Base-by-base conservation (phyloP, 768 basidiomycete genomes). In the Suillus sp. region DNA sequence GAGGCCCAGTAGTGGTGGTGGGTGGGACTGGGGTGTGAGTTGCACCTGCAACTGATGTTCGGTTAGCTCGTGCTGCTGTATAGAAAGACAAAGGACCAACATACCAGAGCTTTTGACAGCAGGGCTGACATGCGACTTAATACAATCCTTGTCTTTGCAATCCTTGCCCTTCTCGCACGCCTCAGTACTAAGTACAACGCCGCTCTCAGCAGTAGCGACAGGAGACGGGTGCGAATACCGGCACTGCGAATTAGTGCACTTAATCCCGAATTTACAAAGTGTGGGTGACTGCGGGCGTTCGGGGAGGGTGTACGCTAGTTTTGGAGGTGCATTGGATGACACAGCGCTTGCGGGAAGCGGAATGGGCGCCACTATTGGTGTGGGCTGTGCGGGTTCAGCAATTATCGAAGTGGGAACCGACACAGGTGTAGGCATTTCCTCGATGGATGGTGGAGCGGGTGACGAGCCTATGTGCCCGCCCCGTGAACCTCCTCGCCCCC, bases 141-240 rank as follows among this genome's bases (percentile, higher is more conserved):
- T 86, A 74, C 95, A 98, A 75, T 98, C 96, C 72, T 92, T 89
- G 75, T 99, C 95, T 71, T 91, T 88, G 77, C 97, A 99, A 53
- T 90, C 80, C 72, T 88, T 91, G 20, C 93, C 93, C 56, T 89
- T 86, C 69, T 95, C 92, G 75, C 97, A 99, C 22, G 93, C 81
- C 62, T 99, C 96, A 62, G 92, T 95, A 69, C 92, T 96, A 62
- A 99, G 81, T 1, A 99, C 97, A 66, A 99, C 84, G 10, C 96
- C 97, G 69, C 92, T 95, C 78, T 96, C 95, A 37, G 91, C 83
- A 20, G 96, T 97, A 7, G 97, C 96, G 3, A 95, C 93, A n/a
- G 97, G 97, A 10, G 92, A 95, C 5, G 97, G 96, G 75, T 99
- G 97, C 10, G 94, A 93, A 75, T 87, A 99, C 20, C 91, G 83